Percentiles rank a stretch among this genome's conserved stretches.
Evolutionary conservation across 352 stramenopile species (phyloP).

Genomic region (Phytopythium litorale): DNA sequence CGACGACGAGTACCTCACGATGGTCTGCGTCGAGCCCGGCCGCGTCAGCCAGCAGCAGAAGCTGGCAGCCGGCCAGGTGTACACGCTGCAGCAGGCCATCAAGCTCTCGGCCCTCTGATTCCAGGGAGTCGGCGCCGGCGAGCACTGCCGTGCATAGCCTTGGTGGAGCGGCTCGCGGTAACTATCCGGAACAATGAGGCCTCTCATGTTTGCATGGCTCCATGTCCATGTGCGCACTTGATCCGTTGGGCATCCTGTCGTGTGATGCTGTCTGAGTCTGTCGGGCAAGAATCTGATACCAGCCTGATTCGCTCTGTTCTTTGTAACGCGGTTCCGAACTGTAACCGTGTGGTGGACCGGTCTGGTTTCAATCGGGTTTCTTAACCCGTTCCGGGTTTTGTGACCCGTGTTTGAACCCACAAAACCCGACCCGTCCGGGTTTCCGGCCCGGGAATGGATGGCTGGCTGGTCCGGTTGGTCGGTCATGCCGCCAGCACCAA

Average conservation of each 20-base stretch:
- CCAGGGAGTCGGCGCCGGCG: not conserved
- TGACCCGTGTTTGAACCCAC: not conserved
- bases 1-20: constrained; percentile 92
- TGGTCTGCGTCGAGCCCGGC: constrained; percentile 96
- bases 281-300: not conserved
- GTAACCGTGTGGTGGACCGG: not conserved
- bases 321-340: not conserved
- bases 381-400: not conserved
- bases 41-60: constrained; percentile 67
- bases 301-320: not conserved
- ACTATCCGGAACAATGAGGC: no score
- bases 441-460: constrained; percentile 28
- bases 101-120: constrained; percentile 45
- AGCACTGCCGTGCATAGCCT: no score
- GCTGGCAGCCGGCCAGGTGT: constrained; percentile 47
- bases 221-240: no score
- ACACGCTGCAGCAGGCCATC: constrained; percentile 67
- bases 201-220: no score
- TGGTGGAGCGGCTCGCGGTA: no score
- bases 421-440: no score
- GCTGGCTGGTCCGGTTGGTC: constrained; percentile 31
- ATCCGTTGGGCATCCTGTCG: no score
- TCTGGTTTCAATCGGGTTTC: not conserved
- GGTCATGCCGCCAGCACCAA: constrained; percentile 8
- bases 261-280: not conserved